phyloP scores from a whole-genome alignment of 306 rosid genomes.

The Quercus berberidifolia region DNA sequence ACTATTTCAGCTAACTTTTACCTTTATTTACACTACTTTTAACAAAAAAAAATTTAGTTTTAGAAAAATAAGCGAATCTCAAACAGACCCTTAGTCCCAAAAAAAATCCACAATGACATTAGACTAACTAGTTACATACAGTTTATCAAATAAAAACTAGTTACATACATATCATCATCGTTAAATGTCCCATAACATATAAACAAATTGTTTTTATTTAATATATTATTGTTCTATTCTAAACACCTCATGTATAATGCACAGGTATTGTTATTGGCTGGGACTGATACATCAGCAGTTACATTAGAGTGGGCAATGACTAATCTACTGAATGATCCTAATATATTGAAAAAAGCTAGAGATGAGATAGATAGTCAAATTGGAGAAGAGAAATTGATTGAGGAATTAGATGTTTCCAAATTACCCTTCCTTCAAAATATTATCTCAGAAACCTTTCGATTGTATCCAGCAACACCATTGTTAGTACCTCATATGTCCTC shows the following conservation, averaged over 20 bases:
- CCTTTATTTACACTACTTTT: too few species aligned
- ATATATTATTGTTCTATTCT: not conserved
- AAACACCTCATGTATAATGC: not conserved
- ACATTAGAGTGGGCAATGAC: slow-evolving; percentile 9
- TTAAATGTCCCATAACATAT: too few species aligned
- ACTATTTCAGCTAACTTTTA: too few species aligned
- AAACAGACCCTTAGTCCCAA: too few species aligned
- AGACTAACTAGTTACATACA: too few species aligned
- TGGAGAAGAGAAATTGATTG: slow-evolving; percentile 18
- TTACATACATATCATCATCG: too few species aligned
- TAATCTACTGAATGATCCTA: slow-evolving; percentile 28
- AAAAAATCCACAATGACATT: too few species aligned
- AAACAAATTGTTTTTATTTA: not conserved
- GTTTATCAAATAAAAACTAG: too few species aligned
- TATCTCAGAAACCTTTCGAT: slow-evolving; percentile 30
- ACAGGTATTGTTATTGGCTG: not conserved
- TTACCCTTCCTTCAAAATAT: slow-evolving; percentile 29
- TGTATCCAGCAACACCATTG: not conserved
- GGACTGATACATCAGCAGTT: not conserved
- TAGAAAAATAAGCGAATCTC: too few species aligned
- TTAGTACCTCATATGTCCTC: not conserved
- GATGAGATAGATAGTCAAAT: slow-evolving; percentile 17
- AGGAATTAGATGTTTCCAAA: slow-evolving; percentile 29
- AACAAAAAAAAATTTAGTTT: too few species aligned
- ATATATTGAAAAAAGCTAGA: slow-evolving; percentile 19